Base-by-base conservation (phyloP, 1,139 yeast genomes). In the Geotrichum klebahnii region DNA sequence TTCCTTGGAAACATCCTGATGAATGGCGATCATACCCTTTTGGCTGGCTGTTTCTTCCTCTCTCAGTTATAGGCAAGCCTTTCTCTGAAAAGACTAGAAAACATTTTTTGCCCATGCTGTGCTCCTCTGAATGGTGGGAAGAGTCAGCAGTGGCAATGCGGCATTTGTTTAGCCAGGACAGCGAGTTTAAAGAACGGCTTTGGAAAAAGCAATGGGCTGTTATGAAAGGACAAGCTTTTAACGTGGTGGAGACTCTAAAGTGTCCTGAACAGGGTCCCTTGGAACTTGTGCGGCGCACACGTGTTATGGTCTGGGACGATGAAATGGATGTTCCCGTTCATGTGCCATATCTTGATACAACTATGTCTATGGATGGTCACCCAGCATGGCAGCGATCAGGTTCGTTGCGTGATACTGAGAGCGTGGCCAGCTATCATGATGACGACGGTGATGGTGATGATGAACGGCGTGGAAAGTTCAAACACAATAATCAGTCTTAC, bases 1-100 rank as follows among this genome's bases (percentile, higher is more conserved):
- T 82, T 59, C 92, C 92, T 3, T 84, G 90, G 90, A 84, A 84
- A 59, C 87, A 82, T 57, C 92, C 92, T 0, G 86, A 84, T 63
- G 89, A 82, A 60, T 83, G 90, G 89, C 68, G 92, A 50, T 81
- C 87, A 0, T 84, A 82, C 58, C 92, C 92, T 0, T 84, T 78
- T 66, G 92, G 92, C 0, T 84, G 92, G 92, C 67, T 84, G 26
- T 82, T 81, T 57, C 65, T 84, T 36, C 92, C 92, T 0, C 64
- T 78, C 17, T 71, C 79, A 6, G 63, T 84, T 3, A 80, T 84
- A 50, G 88, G 87, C 0, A 82, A 78, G 55, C 90, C 89, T 1
- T 83, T 84, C 58, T 75, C 84, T 2, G 68, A 68, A 38, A 68
- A 68, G 38, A 79, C 88, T 0, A 67, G 85, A 48, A 67, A 69